A percentile compares a stretch with the other conserved stretches of the same genome.
phyloP scores from a whole-genome alignment of 345 rosid genomes.

The Laguncularia racemosa region DNA sequence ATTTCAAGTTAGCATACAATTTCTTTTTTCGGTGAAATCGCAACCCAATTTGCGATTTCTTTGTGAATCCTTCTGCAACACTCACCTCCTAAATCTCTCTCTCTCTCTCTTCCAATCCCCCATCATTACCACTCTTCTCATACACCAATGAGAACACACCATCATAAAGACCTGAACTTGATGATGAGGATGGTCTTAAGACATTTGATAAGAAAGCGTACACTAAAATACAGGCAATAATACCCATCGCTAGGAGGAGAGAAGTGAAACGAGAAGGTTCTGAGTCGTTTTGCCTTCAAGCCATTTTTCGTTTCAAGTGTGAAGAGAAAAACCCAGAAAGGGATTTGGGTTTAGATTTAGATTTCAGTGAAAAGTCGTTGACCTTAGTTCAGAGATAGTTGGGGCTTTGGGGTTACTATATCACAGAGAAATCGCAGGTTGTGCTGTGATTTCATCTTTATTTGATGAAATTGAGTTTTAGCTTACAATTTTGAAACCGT shows the following conservation, averaged over 20 bases:
- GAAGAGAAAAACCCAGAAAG: constrained; percentile 12
- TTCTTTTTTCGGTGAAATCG: too few relatives aligned
- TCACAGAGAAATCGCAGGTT: too few relatives aligned
- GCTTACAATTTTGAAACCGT: too few relatives aligned
- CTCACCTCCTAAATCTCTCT: constrained; percentile 9
- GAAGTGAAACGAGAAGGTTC: constrained; percentile 54
- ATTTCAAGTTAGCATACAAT: too few relatives aligned
- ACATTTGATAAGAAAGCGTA: constrained; percentile 56
- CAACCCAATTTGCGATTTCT: too few relatives aligned
- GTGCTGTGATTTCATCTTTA: too few relatives aligned
- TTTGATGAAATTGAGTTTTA: too few relatives aligned
- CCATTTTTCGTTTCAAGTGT: constrained; percentile 31
- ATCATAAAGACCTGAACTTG: too few relatives aligned
- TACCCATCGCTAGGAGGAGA: constrained; percentile 39
- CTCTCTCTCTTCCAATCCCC: constrained; percentile 1
- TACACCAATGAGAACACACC: background rate
- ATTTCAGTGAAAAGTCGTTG: constrained; percentile 7
- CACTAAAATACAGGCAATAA: constrained; percentile 51
- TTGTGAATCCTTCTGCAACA: constrained; percentile 88
- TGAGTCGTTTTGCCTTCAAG: constrained; percentile 51
- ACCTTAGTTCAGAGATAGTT: constrained; percentile 3
- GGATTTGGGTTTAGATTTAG: constrained; percentile 2
- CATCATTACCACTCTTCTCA: background rate
- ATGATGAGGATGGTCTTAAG: constrained; percentile 25
- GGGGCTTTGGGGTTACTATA: background rate